Conservation (phyloP, 2,329 filamentous ascomycete genomes). For the Hypoxylon sp. region DNA sequence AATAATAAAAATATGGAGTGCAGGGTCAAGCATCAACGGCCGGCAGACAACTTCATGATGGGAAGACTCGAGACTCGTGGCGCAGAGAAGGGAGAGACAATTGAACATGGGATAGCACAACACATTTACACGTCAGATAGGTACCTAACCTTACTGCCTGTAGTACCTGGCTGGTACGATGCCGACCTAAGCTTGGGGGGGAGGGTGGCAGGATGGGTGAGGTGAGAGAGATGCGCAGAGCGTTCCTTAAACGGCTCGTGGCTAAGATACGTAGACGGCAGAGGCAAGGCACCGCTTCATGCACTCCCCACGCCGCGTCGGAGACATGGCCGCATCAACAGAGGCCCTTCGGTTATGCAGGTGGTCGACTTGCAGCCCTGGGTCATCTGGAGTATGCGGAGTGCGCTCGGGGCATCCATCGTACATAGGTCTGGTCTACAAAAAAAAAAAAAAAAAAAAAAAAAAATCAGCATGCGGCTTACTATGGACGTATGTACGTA, state of each 20-base stretch:
- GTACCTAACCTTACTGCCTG: too few relatives aligned
- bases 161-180: too few relatives aligned
- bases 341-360: constrained; percentile 46
- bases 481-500: constrained; percentile 20
- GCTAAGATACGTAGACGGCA: too few relatives aligned
- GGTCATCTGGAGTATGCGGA: constrained; percentile 32
- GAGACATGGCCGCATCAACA: constrained; percentile 46
- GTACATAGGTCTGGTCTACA: background rate
- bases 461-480: constrained; percentile 29
- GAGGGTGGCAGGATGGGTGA: too few relatives aligned
- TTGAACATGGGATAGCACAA: background rate
- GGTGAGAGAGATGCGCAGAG: constrained; percentile 26
- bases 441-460: too few relatives aligned
- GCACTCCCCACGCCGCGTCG: constrained; percentile 45
- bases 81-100: constrained; percentile 16
- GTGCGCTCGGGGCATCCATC: constrained; percentile 31
- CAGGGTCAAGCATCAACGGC: constrained; percentile 39
- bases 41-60: constrained; percentile 41
- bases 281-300: constrained; percentile 40
- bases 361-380: constrained; percentile 37
- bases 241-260: constrained; percentile 37
- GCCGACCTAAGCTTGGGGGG: too few relatives aligned
- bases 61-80: constrained; percentile 37
- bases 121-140: background rate
- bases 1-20: too few relatives aligned